Conservation (phyloP, 2,329 filamentous ascomycete genomes). For the Cladosporium sp. region DNA sequence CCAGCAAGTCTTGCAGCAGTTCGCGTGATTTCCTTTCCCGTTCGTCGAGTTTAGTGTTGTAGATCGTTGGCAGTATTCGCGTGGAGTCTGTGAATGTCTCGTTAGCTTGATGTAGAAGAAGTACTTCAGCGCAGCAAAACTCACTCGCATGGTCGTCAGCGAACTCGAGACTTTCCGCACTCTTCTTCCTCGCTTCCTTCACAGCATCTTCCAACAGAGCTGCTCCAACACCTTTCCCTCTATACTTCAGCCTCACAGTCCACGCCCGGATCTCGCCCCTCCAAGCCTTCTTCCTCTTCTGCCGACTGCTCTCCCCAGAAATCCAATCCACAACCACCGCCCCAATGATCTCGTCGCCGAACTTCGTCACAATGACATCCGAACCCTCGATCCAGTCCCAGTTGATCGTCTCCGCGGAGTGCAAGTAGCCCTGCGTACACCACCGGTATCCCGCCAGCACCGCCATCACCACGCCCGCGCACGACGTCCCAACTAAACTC, state of each 20-base stretch:
- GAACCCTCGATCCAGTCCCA: slow-evolving; percentile 62
- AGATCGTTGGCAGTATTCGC: slow-evolving; percentile 63
- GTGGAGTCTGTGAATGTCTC: slow-evolving; percentile 43
- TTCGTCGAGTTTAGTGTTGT: slow-evolving; percentile 63
- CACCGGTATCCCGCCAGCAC: slow-evolving; percentile 65
- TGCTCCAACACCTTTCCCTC: slow-evolving; percentile 70
- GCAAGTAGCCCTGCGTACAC: slow-evolving; percentile 63
- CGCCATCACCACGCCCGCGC: slow-evolving; percentile 63
- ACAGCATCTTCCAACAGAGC: slow-evolving; percentile 75
- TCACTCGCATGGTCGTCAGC: slow-evolving; percentile 76
- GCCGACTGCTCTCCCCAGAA: slow-evolving; percentile 42
- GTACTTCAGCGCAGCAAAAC: slow-evolving; percentile 25
- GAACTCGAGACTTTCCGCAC: slow-evolving; percentile 72
- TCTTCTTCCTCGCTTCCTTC: slow-evolving; percentile 65
- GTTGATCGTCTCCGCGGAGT: slow-evolving; percentile 61
- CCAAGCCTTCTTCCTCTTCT: slow-evolving; percentile 57
- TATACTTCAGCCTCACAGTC: slow-evolving; percentile 72
- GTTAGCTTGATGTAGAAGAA: slow-evolving; percentile 9
- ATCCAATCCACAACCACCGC: slow-evolving; percentile 70
- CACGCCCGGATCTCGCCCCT: slow-evolving; percentile 76
- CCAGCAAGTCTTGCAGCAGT: slow-evolving; percentile 41
- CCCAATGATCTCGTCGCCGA: slow-evolving; percentile 69
- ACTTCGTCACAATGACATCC: slow-evolving; percentile 62
- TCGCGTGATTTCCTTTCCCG: slow-evolving; percentile 59
- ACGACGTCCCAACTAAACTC: slow-evolving; percentile 59